phyloP scores from a whole-genome alignment of 306 rosid species.

The Styphnolobium japonicum region DNA sequence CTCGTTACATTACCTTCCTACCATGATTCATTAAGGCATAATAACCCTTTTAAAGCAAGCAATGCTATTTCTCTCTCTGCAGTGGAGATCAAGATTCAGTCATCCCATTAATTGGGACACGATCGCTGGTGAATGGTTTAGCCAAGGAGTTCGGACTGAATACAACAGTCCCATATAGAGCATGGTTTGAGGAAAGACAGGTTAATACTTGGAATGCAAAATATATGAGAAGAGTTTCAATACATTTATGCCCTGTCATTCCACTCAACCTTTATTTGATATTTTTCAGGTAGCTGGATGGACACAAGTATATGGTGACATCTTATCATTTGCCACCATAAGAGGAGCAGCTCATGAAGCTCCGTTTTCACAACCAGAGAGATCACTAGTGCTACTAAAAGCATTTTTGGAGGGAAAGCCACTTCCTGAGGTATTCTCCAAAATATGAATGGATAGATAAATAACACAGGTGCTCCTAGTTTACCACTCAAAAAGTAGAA shows the following conservation, averaged over 20 bases:
- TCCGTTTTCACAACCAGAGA: conserved; percentile 50
- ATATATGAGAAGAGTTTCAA: not conserved
- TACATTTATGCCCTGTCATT: not conserved
- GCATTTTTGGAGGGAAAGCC: conserved; percentile 47
- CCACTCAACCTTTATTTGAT: not conserved
- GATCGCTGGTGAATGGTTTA: conserved; percentile 36
- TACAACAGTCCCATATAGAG: conserved; percentile 44
- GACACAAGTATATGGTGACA: conserved; percentile 53
- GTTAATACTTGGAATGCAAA: conserved; percentile 11
- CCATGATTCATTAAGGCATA: not conserved
- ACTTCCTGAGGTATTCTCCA: conserved; percentile 31
- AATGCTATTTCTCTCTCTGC: not conserved
- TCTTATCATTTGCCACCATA: conserved; percentile 46
- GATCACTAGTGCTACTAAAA: conserved; percentile 37
- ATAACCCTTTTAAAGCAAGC: not conserved
- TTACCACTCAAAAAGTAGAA: not conserved
- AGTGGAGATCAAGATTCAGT: conserved; percentile 58
- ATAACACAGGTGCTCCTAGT: not conserved
- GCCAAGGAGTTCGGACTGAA: conserved; percentile 42
- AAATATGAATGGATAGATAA: not conserved
- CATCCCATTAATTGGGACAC: conserved; percentile 44
- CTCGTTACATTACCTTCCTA: not conserved
- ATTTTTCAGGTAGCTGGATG: conserved; percentile 48
- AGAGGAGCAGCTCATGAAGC: conserved; percentile 58
- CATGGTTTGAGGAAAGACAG: conserved; percentile 59